These are phyloP conservation scores for Hibiscus mutabilis DNA, from an alignment of 345 rosid genomes.

Conservation along the genomic window DNA sequence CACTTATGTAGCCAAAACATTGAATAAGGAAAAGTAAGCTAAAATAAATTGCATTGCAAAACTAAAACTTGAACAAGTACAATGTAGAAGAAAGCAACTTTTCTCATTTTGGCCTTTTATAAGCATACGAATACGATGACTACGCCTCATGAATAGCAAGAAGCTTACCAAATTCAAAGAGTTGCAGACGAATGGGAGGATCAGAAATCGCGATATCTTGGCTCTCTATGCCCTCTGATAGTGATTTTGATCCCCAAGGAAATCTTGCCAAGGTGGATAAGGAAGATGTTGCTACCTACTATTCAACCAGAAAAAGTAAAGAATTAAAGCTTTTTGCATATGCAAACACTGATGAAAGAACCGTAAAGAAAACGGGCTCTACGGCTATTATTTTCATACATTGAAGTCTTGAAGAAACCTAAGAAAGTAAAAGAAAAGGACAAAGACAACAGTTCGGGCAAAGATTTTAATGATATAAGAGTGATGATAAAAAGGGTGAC, in stretches of 20 bases:
- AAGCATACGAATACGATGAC: background rate
- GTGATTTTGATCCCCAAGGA: slow-evolving; percentile 73
- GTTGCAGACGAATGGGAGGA: slow-evolving; percentile 50
- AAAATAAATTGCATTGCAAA: background rate
- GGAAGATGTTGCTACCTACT: slow-evolving; percentile 63
- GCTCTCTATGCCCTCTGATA: slow-evolving; percentile 17
- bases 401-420: background rate
- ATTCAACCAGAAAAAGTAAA: slow-evolving; percentile 6
- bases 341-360: background rate
- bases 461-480: background rate
- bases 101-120: background rate
- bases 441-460: background rate
- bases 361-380: background rate
- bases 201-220: slow-evolving; percentile 19
- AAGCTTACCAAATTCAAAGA: slow-evolving; percentile 68
- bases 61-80: slow-evolving; percentile 1
- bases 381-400: background rate
- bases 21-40: background rate
- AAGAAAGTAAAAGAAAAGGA: background rate
- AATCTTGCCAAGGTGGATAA: slow-evolving; percentile 56
- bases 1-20: background rate
- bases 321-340: background rate
- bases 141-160: background rate
- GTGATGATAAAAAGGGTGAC: background rate
- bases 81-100: background rate